Evolutionary conservation across 495 filamentous ascomycete species (phyloP), one percentile per base, ranked within the genome.

Genomic region (Saxophila tyrrhenica): DNA sequence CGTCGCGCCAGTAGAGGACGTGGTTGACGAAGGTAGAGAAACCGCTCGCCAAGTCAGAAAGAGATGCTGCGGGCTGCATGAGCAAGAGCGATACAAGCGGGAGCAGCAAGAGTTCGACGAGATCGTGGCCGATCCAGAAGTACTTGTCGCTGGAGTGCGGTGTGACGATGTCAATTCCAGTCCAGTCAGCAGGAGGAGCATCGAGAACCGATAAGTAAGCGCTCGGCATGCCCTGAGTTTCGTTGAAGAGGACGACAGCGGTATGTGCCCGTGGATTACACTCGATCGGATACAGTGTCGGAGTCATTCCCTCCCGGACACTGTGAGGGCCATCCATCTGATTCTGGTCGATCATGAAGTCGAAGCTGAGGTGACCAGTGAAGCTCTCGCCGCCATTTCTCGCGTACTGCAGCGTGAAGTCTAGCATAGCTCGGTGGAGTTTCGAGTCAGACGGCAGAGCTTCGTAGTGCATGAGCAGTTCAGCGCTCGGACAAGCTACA

Each of bases 341-440:
- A 54, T 58, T 15, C 25, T 52, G 16, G 52, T 61, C 43, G 7
- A 85, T 74, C 57, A 86, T 67, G 42, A 89, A 76, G 55, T 82
- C 76, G 45, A 89, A 78, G 7, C 74, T 78, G 11, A 89, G 63
- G 65, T 91, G 86, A 3, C 86, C 84, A 0, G 83, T 89, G 62
- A 84, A 66, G 3, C 69, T 59, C 3, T 62, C 60, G 0, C 72
- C 75, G 10, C 66, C 70, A 43, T 72, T 72, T 16, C 58, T 52
- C 0, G 78, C 78, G 56, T 85, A 80, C 15, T 57, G 65, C 32
- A 75, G 62, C 48, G 84, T 86, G 52, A 87, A 83, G 2, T 62
- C 65, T 11, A 78, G 72, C 69, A 87, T 80, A 1, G 75, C 71
- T n/a, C 65, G 65, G n/a, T 71, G 74, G 3, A 86, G 65, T 0